Evolutionary conservation across 2,329 filamentous ascomycete species (phyloP).

Genomic region (Mariannaea sp.): DNA sequence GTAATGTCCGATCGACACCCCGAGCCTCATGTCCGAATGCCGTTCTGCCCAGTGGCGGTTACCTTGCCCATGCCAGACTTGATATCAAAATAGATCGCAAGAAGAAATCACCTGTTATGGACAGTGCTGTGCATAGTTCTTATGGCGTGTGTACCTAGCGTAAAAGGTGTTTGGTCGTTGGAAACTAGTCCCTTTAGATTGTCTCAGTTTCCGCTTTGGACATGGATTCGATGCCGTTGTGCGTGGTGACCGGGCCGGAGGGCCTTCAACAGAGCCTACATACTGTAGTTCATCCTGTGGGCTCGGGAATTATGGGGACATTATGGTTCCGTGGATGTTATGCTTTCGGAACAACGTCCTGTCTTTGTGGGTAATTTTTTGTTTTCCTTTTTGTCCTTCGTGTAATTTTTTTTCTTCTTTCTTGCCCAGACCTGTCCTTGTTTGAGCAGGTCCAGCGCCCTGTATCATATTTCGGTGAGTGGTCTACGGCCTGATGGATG

Average conservation of each 20-base stretch:
- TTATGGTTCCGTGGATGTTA: constrained; percentile 2
- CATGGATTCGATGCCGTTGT: too few species aligned
- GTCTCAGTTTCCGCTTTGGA: too few species aligned
- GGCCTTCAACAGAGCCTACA: neutral
- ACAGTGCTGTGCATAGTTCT: too few species aligned
- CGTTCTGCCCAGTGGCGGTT: neutral
- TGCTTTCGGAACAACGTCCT: neutral
- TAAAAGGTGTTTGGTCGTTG: too few species aligned
- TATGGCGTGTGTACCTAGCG: too few species aligned
- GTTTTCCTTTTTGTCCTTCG: neutral
- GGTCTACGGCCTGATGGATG: too few species aligned
- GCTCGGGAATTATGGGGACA: constrained; percentile 17
- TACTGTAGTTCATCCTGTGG: constrained; percentile 6
- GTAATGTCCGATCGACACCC: neutral
- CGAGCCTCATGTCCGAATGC: neutral
- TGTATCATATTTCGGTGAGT: too few species aligned
- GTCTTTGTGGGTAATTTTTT: too few species aligned
- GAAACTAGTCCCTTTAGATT: too few species aligned
- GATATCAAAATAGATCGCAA: too few species aligned
- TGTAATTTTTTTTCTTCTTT: neutral
- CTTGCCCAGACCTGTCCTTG: neutral
- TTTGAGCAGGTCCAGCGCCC: too few species aligned
- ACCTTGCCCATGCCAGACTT: neutral
- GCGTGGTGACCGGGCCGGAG: neutral
- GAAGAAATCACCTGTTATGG: too few species aligned